Base-by-base conservation (phyloP, 805 yeast species). In the Hanseniaspora lindneri region DNA sequence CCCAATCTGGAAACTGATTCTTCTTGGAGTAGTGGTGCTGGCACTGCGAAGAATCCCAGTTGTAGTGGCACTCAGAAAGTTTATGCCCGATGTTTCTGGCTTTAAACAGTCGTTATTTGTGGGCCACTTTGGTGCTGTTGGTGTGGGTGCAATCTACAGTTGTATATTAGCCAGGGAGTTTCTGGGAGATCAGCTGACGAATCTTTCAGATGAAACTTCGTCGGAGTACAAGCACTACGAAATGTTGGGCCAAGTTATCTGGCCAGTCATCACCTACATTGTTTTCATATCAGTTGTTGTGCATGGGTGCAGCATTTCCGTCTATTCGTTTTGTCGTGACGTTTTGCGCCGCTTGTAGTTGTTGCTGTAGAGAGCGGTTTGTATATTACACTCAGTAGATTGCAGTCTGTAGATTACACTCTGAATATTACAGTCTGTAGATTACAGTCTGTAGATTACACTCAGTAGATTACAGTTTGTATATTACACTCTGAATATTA, bases 71-170 rank as follows among this genome's bases (percentile, higher is more conserved):
- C 65, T 83, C 44, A 82, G 82, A 57, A 87, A 89, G 0, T 60
- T 86, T 20, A 80, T 84, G 2, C 95, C 96, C 0, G 96, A 87
- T 60, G 75, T 87, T 32, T 78, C 84, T 57, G 74, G 85, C 11
- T 87, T 96, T 95, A 76, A 94, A 61, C 96, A 87, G 62, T 95
- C 96, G 0, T 61, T 87, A 3, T 88, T 88, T 62, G 84, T 94
- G 62, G 96, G 96, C 19, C 96, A 88, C 65, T 87, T 87, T 63
- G 96, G 96, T n/a, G 96, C 96, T 2, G 83, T 88, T 59, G 96
- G 96, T 41, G 96, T 86, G 17, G 95, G 96, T 51, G 95, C 95
- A 1, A 71, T 87, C 8, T 86, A 83, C 63, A 89, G 92, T 37
- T 79, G 84, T 4, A 79, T 87, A 44, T 67, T 86, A 54, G 85